Conservation (phyloP, 2,329 filamentous ascomycete genomes). For the Sclerotinia nivalis region DNA sequence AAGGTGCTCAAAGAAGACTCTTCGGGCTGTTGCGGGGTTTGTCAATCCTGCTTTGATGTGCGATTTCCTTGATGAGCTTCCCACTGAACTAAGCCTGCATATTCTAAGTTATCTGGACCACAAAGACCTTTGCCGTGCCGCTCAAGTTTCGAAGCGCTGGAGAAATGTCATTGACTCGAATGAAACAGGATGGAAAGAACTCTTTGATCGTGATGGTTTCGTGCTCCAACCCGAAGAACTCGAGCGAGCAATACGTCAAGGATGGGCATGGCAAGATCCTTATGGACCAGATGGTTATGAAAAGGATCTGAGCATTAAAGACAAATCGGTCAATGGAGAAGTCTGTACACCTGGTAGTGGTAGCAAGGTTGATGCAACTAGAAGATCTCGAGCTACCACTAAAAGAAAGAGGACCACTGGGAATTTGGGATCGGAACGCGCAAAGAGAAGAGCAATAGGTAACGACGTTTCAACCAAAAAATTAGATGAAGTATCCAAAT, state of each 20-base stretch:
- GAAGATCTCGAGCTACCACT: conserved; percentile 35
- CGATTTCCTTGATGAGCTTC: conserved; percentile 83
- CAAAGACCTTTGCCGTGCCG: conserved; percentile 82
- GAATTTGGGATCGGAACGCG: conserved; percentile 32
- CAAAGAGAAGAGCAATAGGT: conserved; percentile 39
- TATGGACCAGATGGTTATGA: conserved; percentile 74
- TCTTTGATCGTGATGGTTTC: conserved; percentile 84
- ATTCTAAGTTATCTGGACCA: conserved; percentile 85
- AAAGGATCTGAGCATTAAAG: conserved; percentile 67
- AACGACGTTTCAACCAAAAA: conserved; percentile 37
- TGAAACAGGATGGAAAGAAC: conserved; percentile 92
- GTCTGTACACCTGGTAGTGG: conserved; percentile 35
- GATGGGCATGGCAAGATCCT: conserved; percentile 97
- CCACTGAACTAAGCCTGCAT: conserved; percentile 82
- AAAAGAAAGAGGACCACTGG: conserved; percentile 41
- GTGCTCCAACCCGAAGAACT: conserved; percentile 77
- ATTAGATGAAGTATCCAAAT: conserved; percentile 32
- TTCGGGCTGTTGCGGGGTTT: conserved; percentile 85
- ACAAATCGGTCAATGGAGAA: conserved; percentile 53
- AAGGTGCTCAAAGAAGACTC: conserved; percentile 80
- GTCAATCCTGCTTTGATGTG: conserved; percentile 95
- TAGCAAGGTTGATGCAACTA: conserved; percentile 25
- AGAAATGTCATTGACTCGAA: conserved; percentile 86
- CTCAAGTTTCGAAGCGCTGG: conserved; percentile 94
- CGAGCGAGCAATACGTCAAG: conserved; percentile 80